Conservation (phyloP, 805 yeast species). For the Wickerhamomyces rabaulensis region DNA sequence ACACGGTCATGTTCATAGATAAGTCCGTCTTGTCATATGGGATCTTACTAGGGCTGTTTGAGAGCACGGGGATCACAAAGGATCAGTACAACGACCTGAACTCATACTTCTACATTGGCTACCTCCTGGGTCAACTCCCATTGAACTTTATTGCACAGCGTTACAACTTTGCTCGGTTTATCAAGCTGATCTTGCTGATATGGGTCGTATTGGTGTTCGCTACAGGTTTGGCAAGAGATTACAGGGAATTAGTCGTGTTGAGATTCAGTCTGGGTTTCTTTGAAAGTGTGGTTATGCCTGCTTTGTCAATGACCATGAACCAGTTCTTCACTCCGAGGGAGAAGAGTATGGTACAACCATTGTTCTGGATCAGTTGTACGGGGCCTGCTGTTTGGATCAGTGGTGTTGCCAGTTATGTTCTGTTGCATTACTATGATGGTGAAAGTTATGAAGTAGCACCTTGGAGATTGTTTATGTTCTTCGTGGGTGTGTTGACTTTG, state of each 20-base stretch:
- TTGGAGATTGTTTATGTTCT: constrained; percentile 43
- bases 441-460: constrained; percentile 20
- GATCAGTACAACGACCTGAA: constrained; percentile 1
- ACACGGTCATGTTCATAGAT: constrained; percentile 1
- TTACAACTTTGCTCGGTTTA: constrained; percentile 24
- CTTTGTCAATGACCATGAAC: constrained; percentile 40
- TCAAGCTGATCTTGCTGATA: constrained; percentile 30
- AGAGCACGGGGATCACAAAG: background rate
- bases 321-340: constrained; percentile 45
- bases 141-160: background rate
- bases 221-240: constrained; percentile 39
- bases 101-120: constrained; percentile 4
- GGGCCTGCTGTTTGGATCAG: background rate
- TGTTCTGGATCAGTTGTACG: constrained; percentile 43
- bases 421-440: constrained; percentile 26
- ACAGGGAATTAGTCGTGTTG: constrained; percentile 40
- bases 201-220: constrained; percentile 45
- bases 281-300: constrained; percentile 39
- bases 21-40: constrained; percentile 1
- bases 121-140: constrained; percentile 1
- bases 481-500: constrained; percentile 42
- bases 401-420: background rate
- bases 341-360: constrained; percentile 46
- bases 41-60: constrained; percentile 1
- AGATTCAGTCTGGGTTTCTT: constrained; percentile 48